Conservation (phyloP, 2,329 filamentous ascomycete species). For the Hirsutella thompsonii region DNA sequence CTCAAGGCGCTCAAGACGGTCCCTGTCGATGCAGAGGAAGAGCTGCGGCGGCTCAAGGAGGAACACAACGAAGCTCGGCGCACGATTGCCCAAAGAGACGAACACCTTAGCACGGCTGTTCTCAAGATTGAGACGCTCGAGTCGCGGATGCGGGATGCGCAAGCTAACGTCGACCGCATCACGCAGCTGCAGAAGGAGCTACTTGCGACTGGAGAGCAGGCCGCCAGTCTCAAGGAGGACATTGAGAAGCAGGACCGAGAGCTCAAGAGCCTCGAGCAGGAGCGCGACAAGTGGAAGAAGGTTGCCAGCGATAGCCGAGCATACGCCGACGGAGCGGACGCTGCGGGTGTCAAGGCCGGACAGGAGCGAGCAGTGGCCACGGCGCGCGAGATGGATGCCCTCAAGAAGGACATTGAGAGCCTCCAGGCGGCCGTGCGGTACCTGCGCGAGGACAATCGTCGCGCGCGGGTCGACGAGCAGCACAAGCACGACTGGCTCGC, state of each 20-base stretch:
- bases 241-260: slow-evolving; percentile 57
- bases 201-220: slow-evolving; percentile 35
- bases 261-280: slow-evolving; percentile 48
- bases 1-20: slow-evolving; percentile 72
- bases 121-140: slow-evolving; percentile 91
- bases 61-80: slow-evolving; percentile 68
- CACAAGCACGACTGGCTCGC: slow-evolving; percentile 44
- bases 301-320: slow-evolving; percentile 48
- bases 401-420: slow-evolving; percentile 54
- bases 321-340: slow-evolving; percentile 38
- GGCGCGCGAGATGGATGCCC: slow-evolving; percentile 58
- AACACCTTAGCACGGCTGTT: slow-evolving; percentile 72
- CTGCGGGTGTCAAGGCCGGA: slow-evolving; percentile 40
- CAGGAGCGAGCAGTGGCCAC: slow-evolving; percentile 57
- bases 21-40: slow-evolving; percentile 72
- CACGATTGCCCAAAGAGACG: slow-evolving; percentile 59
- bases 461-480: slow-evolving; percentile 45
- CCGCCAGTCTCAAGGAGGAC: slow-evolving; percentile 44
- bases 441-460: slow-evolving; percentile 53
- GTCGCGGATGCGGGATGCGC: slow-evolving; percentile 72
- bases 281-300: slow-evolving; percentile 61
- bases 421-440: slow-evolving; percentile 54
- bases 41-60: slow-evolving; percentile 67
- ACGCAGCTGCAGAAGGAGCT: slow-evolving; percentile 49
- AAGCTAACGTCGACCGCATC: slow-evolving; percentile 61